Conservation (phyloP, 768 basidiomycete genomes). For the Pleurotus citrinopileatus region DNA sequence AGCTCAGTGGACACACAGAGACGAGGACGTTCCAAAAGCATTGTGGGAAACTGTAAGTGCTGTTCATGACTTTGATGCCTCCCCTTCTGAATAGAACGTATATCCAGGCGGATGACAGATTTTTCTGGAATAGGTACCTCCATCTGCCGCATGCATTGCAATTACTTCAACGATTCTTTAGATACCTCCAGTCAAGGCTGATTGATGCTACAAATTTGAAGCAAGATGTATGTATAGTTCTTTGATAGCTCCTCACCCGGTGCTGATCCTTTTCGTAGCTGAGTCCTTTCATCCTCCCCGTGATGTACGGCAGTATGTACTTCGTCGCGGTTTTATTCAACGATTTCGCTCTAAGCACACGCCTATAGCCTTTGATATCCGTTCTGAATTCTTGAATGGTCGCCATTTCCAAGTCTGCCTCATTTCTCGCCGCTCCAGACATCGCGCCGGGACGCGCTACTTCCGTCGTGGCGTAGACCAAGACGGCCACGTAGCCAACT, state of each 20-base stretch:
- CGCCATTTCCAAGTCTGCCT: conserved; percentile 80
- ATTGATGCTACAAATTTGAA: conserved; percentile 41
- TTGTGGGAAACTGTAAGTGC: conserved; percentile 78
- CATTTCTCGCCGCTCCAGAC: conserved; percentile 91
- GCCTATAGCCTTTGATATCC: conserved; percentile 78
- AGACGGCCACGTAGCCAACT: conserved; percentile 91
- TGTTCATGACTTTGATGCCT: background rate
- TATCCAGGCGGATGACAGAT: conserved; percentile 86
- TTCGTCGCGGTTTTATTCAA: background rate
- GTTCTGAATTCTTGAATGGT: conserved; percentile 70
- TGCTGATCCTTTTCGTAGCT: conserved; percentile 48
- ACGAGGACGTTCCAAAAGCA: conserved; percentile 48
- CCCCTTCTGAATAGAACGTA: background rate
- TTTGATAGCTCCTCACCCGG: background rate
- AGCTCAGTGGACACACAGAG: conserved; percentile 64
- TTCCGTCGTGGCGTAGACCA: conserved; percentile 92
- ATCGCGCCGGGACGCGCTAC: conserved; percentile 95
- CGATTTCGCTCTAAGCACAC: conserved; percentile 10
- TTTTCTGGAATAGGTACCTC: conserved; percentile 93
- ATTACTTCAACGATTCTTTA: conserved; percentile 32
- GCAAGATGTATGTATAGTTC: conserved; percentile 63
- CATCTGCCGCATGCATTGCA: background rate
- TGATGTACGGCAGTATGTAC: conserved; percentile 90
- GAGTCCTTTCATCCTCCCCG: conserved; percentile 84
- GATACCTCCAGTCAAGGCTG: conserved; percentile 36